Conservation (phyloP, 2,329 filamentous ascomycete species). For the Beauveria sp. region DNA sequence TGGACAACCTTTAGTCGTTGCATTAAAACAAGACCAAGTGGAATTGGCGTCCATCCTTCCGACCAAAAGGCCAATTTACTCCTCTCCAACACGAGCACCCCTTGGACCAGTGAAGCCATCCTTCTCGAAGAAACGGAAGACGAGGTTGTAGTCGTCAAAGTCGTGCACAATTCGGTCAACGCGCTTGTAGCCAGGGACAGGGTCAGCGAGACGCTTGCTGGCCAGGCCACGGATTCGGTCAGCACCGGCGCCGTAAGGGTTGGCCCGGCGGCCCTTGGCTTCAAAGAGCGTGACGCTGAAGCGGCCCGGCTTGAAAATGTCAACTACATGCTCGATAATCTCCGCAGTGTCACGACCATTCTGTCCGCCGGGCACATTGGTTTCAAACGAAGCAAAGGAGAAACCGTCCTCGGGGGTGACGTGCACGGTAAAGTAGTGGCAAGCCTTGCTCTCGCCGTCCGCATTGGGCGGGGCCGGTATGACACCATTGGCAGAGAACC, state of each 20-base stretch:
- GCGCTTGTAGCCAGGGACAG: constrained; percentile 76
- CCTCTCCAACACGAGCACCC: constrained; percentile 46
- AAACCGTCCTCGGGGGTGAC: constrained; percentile 96
- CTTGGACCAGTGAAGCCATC: constrained; percentile 62
- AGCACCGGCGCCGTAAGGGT: constrained; percentile 32
- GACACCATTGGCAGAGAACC: constrained; percentile 95
- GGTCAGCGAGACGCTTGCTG: constrained; percentile 57
- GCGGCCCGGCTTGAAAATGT: constrained; percentile 94
- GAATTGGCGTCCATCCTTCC: not conserved
- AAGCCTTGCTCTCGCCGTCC: constrained; percentile 39
- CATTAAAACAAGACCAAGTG: not conserved
- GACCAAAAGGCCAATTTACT: constrained; percentile 18
- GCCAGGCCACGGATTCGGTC: constrained; percentile 30
- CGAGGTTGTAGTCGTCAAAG: constrained; percentile 91
- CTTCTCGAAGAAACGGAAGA: constrained; percentile 94
- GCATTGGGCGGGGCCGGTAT: constrained; percentile 66
- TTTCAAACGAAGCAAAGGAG: constrained; percentile 97
- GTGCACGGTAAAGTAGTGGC: constrained; percentile 96
- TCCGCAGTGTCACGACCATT: constrained; percentile 82
- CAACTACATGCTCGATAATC: constrained; percentile 86
- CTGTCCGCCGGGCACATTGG: constrained; percentile 87
- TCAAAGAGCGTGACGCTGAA: constrained; percentile 97
- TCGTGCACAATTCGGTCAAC: constrained; percentile 95
- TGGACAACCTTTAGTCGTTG: not conserved
- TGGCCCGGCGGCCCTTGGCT: constrained; percentile 56